These are phyloP conservation scores for Phialophora tarda DNA, from an alignment of 2,329 filamentous ascomycete species.

Conservation along the genomic window DNA sequence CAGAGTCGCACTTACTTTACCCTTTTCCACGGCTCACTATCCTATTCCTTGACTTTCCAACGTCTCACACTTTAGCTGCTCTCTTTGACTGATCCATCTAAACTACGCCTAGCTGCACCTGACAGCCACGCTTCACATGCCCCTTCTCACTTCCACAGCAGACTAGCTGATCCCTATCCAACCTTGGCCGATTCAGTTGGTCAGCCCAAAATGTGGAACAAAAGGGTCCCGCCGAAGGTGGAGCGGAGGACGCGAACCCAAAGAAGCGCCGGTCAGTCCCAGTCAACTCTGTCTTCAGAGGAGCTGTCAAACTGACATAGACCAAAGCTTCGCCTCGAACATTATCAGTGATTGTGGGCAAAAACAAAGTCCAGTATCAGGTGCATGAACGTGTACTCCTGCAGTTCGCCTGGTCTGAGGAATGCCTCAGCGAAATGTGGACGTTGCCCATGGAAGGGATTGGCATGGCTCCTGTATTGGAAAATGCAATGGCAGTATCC, in stretches of 20 bases:
- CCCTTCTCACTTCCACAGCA: neutral
- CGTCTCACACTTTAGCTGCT: neutral
- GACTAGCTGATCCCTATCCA: neutral
- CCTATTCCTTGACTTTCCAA: neutral
- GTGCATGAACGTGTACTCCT: conserved; percentile 24
- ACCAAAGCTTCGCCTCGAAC: neutral
- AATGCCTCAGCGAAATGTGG: conserved; percentile 11
- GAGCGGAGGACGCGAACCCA: neutral
- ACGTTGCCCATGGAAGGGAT: neutral
- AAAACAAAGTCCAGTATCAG: conserved; percentile 9
- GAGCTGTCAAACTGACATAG: neutral
- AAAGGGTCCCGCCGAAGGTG: neutral
- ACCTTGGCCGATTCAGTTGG: neutral
- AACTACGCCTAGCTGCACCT: neutral
- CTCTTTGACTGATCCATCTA: neutral
- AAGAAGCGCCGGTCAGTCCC: neutral
- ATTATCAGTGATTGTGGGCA: conserved; percentile 27
- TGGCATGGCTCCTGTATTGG: neutral
- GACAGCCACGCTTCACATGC: neutral
- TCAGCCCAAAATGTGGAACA: neutral
- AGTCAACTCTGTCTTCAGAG: neutral
- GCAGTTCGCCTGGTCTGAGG: conserved; percentile 17
- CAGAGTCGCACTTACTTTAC: neutral
- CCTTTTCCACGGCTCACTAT: neutral
- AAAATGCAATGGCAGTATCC: neutral